These are phyloP conservation scores for Emmonsiellopsis sp. DNA, from an alignment of 2,329 filamentous ascomycete genomes.

Conservation along the genomic window DNA sequence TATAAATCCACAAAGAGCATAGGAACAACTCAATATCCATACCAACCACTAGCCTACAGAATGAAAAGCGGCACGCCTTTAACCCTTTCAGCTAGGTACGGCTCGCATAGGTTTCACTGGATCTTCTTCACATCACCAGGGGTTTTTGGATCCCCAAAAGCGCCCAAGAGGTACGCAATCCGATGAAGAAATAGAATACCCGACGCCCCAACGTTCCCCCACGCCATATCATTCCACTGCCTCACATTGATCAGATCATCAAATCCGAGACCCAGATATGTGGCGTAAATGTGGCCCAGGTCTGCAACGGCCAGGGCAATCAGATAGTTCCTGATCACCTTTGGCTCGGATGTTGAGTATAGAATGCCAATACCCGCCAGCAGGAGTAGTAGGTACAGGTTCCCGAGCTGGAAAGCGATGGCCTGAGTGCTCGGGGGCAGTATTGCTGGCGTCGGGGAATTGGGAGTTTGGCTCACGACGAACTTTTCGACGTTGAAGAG, in stretches of 20 bases:
- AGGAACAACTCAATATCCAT: too few relatives aligned
- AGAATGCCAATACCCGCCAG: constrained; percentile 56
- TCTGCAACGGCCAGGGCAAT: constrained; percentile 56
- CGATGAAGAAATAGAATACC: constrained; percentile 49
- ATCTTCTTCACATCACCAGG: constrained; percentile 15
- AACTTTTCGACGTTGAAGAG: constrained; percentile 53
- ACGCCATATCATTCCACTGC: constrained; percentile 61
- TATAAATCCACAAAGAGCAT: too few relatives aligned
- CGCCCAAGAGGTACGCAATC: constrained; percentile 48
- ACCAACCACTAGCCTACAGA: too few relatives aligned
- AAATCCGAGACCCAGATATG: constrained; percentile 49
- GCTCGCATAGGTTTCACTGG: background rate
- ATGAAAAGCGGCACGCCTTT: too few relatives aligned
- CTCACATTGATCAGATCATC: constrained; percentile 43
- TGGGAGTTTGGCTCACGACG: constrained; percentile 51
- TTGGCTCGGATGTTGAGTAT: constrained; percentile 54
- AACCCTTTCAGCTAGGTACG: too few relatives aligned
- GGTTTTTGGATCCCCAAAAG: constrained; percentile 42
- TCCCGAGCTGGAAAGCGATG: constrained; percentile 60
- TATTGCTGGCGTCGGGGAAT: constrained; percentile 17
- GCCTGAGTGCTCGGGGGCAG: constrained; percentile 35
- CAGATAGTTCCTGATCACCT: constrained; percentile 58
- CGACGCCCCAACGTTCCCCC: constrained; percentile 62
- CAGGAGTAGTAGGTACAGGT: constrained; percentile 57
- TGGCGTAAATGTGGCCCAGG: constrained; percentile 57